Evolutionary conservation across 1,139 yeast species (phyloP).

Genomic region (Suhomyces kunorum): DNA sequence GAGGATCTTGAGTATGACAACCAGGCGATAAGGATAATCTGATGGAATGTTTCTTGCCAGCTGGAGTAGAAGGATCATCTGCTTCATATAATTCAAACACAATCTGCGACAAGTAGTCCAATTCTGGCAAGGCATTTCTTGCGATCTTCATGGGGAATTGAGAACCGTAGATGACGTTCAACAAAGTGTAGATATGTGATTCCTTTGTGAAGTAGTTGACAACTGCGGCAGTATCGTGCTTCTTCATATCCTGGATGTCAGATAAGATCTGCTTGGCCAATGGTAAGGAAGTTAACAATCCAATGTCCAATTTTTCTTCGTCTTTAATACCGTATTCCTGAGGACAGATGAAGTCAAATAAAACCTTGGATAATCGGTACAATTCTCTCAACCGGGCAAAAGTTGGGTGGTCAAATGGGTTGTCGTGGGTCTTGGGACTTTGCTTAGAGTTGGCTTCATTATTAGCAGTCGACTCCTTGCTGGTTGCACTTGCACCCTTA

Average conservation of each 20-base stretch:
- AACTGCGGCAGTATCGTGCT: conserved; percentile 76
- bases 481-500: conserved; percentile 46
- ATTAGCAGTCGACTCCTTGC: conserved; percentile 24
- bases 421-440: conserved; percentile 35
- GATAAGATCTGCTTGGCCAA: conserved; percentile 82
- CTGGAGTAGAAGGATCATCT: conserved; percentile 55
- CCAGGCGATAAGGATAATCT: conserved; percentile 93
- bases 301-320: conserved; percentile 93
- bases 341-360: conserved; percentile 97
- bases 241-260: conserved; percentile 80
- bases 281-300: conserved; percentile 90
- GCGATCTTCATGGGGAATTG: conserved; percentile 93
- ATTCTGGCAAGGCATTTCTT: conserved; percentile 91
- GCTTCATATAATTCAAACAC: conserved; percentile 91
- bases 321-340: conserved; percentile 98
- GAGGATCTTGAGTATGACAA: conserved; percentile 95
- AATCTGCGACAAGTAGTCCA: conserved; percentile 93
- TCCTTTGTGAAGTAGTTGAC: conserved; percentile 95
- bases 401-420: conserved; percentile 80
- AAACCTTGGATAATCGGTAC: conserved; percentile 84
- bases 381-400: conserved; percentile 83
- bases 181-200: conserved; percentile 89
- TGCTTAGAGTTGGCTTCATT: conserved; percentile 27
- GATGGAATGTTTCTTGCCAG: conserved; percentile 81
- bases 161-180: conserved; percentile 91